These are phyloP conservation scores for Pythium apleroticum DNA, from an alignment of 352 stramenopile genomes.

Conservation along the genomic window DNA sequence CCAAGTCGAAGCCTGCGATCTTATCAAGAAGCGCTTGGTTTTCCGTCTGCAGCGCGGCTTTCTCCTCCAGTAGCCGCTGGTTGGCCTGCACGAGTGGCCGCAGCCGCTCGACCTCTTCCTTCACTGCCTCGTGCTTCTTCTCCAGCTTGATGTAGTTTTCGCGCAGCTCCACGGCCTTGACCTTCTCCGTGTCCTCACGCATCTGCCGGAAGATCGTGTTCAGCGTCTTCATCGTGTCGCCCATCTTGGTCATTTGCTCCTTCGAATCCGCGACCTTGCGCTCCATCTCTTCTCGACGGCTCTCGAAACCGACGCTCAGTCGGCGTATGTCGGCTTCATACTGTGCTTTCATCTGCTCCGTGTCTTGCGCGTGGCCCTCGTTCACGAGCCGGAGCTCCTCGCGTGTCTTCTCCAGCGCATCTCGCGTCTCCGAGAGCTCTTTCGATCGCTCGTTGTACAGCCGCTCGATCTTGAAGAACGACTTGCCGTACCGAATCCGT, in stretches of 20 bases:
- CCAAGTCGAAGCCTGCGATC: constrained; percentile 36
- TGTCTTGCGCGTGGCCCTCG: constrained; percentile 41
- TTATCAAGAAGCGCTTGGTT: constrained; percentile 41
- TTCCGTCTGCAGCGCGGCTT: constrained; percentile 33
- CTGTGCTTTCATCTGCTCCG: constrained; percentile 38
- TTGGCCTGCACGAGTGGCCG: constrained; percentile 55
- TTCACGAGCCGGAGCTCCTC: constrained; percentile 36
- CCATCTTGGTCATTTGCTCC: constrained; percentile 88
- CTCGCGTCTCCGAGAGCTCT: constrained; percentile 34
- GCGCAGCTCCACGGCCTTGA: constrained; percentile 86
- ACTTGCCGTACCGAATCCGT: constrained; percentile 72
- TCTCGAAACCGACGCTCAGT: constrained; percentile 48
- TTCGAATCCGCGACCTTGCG: constrained; percentile 62
- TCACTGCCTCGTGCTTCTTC: constrained; percentile 54
- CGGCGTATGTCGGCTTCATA: constrained; percentile 61
- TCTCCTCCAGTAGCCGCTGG: constrained; percentile 42
- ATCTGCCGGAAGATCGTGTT: constrained; percentile 94
- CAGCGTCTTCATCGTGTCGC: constrained; percentile 91
- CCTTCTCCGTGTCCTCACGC: constrained; percentile 88
- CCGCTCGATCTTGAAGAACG: constrained; percentile 72
- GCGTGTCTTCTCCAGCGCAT: constrained; percentile 39
- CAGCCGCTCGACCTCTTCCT: constrained; percentile 63
- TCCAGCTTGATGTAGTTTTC: constrained; percentile 79
- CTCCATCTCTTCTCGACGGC: constrained; percentile 65
- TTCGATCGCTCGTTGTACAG: constrained; percentile 42